phyloP scores from a whole-genome alignment of 2,329 filamentous ascomycete genomes.

The Colletotrichum theobromicola region DNA sequence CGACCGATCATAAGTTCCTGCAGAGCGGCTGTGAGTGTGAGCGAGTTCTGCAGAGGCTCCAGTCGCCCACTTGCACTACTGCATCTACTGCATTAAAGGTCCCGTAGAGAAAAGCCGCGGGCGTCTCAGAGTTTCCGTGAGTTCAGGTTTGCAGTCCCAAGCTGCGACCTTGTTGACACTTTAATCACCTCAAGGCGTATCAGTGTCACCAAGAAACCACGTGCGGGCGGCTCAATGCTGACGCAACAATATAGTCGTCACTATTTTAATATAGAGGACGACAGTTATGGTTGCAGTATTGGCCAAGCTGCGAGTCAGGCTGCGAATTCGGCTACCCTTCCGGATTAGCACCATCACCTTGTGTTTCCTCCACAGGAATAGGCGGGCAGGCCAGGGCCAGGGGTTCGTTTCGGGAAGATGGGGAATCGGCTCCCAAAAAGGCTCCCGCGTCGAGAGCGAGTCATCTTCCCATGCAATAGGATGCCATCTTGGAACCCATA shows the following conservation, averaged over 20 bases:
- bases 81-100: background rate
- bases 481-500: background rate
- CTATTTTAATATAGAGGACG: constrained; percentile 9
- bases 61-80: background rate
- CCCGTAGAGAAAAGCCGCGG: background rate
- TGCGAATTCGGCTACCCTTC: background rate
- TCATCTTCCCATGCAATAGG: background rate
- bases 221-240: background rate
- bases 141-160: background rate
- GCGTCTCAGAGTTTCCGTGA: background rate
- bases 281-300: constrained; percentile 2
- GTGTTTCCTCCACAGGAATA: background rate
- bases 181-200: background rate
- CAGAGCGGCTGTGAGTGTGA: background rate
- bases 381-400: background rate
- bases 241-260: background rate
- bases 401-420: constrained; percentile 18
- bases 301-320: constrained; percentile 4
- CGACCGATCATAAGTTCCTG: background rate
- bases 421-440: background rate
- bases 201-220: background rate
- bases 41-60: background rate
- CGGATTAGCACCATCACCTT: background rate
- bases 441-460: background rate
- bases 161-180: background rate